Evolutionary conservation across 441 rosid species (phyloP).

Genomic region (Daphne laureola): DNA sequence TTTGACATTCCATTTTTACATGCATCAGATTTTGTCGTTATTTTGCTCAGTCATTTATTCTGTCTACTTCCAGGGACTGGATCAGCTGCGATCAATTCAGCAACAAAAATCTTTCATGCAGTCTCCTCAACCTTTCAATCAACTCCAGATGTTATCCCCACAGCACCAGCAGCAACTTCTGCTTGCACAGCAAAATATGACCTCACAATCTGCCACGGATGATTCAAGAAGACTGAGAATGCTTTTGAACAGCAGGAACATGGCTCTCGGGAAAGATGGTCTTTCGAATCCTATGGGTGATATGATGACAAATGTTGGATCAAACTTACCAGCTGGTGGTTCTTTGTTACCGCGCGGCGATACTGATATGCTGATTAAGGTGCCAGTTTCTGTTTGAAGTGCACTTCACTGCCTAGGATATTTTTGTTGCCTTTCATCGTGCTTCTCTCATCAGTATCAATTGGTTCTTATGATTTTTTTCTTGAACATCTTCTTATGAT

Average conservation of each 20-base stretch:
- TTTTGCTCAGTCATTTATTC: slow-evolving; percentile 5
- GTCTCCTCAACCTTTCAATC: slow-evolving; percentile 73
- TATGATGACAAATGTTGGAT: slow-evolving; percentile 47
- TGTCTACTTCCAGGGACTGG: slow-evolving; percentile 47
- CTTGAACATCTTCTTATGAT: background rate
- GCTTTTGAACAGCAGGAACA: slow-evolving; percentile 49
- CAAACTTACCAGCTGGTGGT: slow-evolving; percentile 50
- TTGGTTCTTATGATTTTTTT: slow-evolving; percentile 11
- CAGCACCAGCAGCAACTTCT: slow-evolving; percentile 83
- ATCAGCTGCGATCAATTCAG: slow-evolving; percentile 64
- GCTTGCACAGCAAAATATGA: slow-evolving; percentile 72
- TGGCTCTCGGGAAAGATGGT: slow-evolving; percentile 62
- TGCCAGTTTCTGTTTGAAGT: slow-evolving; percentile 17
- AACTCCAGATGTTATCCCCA: slow-evolving; percentile 68
- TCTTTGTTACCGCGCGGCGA: slow-evolving; percentile 46
- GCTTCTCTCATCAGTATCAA: slow-evolving; percentile 2
- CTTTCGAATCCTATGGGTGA: slow-evolving; percentile 51
- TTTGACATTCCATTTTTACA: background rate
- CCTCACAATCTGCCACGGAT: slow-evolving; percentile 60
- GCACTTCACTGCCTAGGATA: background rate
- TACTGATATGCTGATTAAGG: slow-evolving; percentile 56
- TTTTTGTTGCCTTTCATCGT: too few relatives aligned
- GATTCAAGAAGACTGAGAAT: slow-evolving; percentile 67
- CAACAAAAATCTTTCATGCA: slow-evolving; percentile 68
- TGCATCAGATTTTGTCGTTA: background rate